A percentile compares a stretch with the other conserved stretches of the same genome.
Conservation (phyloP, 2,329 filamentous ascomycete genomes). For the Diaporthe eres region DNA sequence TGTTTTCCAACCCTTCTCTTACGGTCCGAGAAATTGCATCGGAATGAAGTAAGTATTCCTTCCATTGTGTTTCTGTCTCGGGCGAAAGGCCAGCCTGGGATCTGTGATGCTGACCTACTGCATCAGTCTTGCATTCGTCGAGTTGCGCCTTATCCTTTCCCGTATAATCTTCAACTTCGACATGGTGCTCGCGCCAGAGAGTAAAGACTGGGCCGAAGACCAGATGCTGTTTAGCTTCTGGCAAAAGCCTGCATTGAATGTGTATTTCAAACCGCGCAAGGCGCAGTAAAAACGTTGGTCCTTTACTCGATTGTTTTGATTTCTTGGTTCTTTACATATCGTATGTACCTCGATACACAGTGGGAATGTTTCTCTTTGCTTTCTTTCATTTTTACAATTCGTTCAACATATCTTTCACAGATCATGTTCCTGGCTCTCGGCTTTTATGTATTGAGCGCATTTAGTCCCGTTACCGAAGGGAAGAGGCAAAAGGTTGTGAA, state of each 20-base stretch:
- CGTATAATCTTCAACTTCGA: conserved; percentile 63
- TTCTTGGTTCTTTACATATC: not conserved
- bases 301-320: not conserved
- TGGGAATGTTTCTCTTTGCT: not conserved
- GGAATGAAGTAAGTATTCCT: conserved; percentile 58
- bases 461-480: too few species aligned
- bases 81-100: too few species aligned
- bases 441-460: not conserved
- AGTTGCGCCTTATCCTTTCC: conserved; percentile 62
- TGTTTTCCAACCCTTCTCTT: conserved; percentile 59
- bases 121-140: conserved; percentile 61
- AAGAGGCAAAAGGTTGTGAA: too few species aligned
- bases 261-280: conserved; percentile 48
- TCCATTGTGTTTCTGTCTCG: not conserved
- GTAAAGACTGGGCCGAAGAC: conserved; percentile 50
- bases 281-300: not conserved
- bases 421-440: not conserved
- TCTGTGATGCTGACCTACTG: not conserved
- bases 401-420: not conserved
- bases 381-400: not conserved
- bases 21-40: conserved; percentile 62
- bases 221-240: conserved; percentile 53
- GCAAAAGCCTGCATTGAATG: conserved; percentile 51
- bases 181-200: conserved; percentile 52
- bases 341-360: too few species aligned